These are phyloP conservation scores for Rhytidiadelphus loreus DNA, from an alignment of 225 moss, liverwort and hornwort genomes.

Conservation along the genomic window DNA sequence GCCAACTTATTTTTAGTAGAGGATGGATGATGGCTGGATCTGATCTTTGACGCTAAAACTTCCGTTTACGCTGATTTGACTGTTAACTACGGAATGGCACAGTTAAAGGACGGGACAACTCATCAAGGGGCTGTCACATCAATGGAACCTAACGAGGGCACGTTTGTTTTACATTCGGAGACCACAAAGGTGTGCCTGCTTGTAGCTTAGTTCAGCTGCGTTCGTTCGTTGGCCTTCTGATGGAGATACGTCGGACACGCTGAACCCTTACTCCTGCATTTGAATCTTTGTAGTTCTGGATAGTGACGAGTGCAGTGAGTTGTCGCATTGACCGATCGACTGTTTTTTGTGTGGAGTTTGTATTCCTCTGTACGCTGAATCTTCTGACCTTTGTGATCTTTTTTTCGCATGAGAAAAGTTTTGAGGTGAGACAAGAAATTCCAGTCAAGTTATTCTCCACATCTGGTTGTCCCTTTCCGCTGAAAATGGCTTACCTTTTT, in stretches of 20 bases:
- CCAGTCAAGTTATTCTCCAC: background rate
- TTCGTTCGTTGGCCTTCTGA: background rate
- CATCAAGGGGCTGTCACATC: conserved; percentile 91
- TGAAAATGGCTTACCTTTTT: background rate
- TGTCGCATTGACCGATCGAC: background rate
- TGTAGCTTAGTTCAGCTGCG: background rate
- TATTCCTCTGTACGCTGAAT: background rate
- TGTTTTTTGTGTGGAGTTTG: background rate
- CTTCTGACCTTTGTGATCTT: background rate
- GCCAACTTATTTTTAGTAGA: background rate
- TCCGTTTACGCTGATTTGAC: background rate
- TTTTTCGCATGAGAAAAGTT: background rate
- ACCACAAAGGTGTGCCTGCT: conserved; percentile 12
- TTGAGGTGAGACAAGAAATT: background rate
- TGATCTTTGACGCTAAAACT: background rate
- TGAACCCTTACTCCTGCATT: background rate
- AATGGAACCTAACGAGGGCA: conserved; percentile 89
- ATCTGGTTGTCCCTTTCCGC: background rate
- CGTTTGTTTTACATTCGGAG: conserved; percentile 76
- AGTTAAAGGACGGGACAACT: conserved; percentile 88
- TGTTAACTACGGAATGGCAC: background rate
- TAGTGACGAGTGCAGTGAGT: background rate
- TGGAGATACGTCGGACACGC: background rate
- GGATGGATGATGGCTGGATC: background rate
- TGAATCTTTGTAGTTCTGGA: background rate